phyloP scores from a whole-genome alignment of 2,329 filamentous ascomycete species.

The Alternaria brassicicola region DNA sequence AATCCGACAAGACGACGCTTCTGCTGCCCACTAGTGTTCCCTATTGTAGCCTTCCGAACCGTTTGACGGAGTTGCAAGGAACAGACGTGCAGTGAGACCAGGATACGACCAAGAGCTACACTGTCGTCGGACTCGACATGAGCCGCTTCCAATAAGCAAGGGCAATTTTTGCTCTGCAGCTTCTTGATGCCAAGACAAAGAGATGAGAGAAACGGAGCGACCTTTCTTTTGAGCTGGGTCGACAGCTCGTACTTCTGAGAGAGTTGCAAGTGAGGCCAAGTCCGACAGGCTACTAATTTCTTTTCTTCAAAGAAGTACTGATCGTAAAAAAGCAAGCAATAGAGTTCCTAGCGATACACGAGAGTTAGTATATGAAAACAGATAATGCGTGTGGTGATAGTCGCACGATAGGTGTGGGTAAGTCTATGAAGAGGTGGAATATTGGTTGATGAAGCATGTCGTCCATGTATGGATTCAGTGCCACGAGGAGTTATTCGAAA shows the following conservation, averaged over 20 bases:
- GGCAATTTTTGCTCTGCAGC: neutral
- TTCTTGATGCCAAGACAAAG: constrained; percentile 1
- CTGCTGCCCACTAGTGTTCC: neutral
- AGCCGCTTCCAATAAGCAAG: constrained; percentile 1
- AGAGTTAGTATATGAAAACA: neutral
- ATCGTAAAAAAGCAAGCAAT: constrained; percentile 4
- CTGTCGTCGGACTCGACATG: neutral
- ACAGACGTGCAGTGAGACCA: neutral
- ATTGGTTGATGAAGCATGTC: neutral
- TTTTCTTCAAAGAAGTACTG: constrained; percentile 14
- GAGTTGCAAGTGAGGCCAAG: neutral
- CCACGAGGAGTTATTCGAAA: neutral
- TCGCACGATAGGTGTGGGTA: neutral
- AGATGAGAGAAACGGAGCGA: neutral
- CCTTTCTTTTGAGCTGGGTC: neutral
- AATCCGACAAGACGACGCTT: neutral
- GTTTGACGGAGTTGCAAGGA: neutral
- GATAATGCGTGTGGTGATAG: neutral
- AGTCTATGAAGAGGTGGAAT: constrained; percentile 1
- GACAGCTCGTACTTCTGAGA: neutral
- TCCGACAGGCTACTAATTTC: neutral
- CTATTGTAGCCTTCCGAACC: neutral
- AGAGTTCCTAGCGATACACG: neutral
- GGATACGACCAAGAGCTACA: neutral
- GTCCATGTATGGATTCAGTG: constrained; percentile 1